phyloP scores from a whole-genome alignment of 2,329 filamentous ascomycete genomes.

The Ceratocystis lukuohia region DNA sequence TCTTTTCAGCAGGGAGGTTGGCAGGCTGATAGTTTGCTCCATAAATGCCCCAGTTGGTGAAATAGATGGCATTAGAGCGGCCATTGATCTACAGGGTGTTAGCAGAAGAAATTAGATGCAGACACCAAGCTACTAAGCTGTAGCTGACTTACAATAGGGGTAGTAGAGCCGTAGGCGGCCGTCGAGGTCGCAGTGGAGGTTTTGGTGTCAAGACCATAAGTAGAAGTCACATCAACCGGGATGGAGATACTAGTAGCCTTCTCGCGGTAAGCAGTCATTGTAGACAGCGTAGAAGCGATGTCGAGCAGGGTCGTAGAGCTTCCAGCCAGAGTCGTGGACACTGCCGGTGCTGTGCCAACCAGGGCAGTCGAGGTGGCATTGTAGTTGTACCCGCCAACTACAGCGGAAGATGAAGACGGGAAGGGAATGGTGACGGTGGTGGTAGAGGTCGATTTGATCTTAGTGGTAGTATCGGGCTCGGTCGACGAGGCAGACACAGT shows the following conservation, averaged over 20 bases:
- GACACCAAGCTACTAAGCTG: neutral
- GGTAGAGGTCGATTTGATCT: neutral
- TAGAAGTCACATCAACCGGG: neutral
- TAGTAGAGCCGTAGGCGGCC: neutral
- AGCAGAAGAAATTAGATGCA: neutral
- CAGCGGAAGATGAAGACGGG: neutral
- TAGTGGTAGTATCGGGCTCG: conserved; percentile 12
- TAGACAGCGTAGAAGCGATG: neutral
- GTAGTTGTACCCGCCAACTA: neutral
- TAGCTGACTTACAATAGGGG: neutral
- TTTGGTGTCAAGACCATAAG: neutral
- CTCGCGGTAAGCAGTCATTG: neutral
- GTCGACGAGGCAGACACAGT: neutral
- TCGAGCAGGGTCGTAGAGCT: neutral
- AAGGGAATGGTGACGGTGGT: conserved; percentile 11
- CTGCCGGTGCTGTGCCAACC: neutral
- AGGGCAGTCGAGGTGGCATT: neutral
- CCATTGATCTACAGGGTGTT: neutral
- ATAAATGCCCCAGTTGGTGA: conserved; percentile 53
- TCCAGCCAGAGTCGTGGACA: neutral
- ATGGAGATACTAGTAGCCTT: neutral
- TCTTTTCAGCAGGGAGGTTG: conserved; percentile 49
- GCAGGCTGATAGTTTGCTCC: conserved; percentile 57
- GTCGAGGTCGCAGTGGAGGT: neutral
- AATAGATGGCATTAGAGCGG: conserved; percentile 35